Evolutionary conservation across 2,329 filamentous ascomycete species (phyloP), one percentile per base, ranked within the genome.

Genomic region (Lecanosticta acicola): DNA sequence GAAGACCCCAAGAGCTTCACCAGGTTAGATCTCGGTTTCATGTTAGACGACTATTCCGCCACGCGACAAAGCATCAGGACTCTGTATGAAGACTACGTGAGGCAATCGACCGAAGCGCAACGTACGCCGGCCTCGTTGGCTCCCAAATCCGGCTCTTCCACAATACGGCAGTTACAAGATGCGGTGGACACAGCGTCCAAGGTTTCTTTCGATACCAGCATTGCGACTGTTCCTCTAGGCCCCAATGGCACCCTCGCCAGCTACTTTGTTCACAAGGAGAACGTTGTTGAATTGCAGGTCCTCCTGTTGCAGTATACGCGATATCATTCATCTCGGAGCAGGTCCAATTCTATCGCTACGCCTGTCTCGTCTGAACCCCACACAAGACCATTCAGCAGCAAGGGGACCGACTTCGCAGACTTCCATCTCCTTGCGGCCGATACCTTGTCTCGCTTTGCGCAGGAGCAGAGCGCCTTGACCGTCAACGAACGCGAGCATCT

Each of bases 1-100:
- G 71, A 72, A 40, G 73, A 80, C 44, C 81, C 80, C 3, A 84
- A 83, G 65, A 86, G 83, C 66, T 88, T 91, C 60, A 84, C 83
- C 5, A 76, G 76, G 41, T 74, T 80, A 53, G 80, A 88, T 62
- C 79, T 87, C 50, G 70, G 69, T 32, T 68, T 71, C 32, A 59
- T 75, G 13, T 62, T 77, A 33, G 68, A 72, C 49, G 67, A 72
- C 51, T 77, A 73, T 57, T 71, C 72, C 34, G 64, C 69, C 35
- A 67, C 71, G 26, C 63, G 76, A 36, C 67, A 69, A 43, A 64
- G 64, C 33, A 65, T 75, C 24, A 65, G 73, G 45, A 64, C 66
- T 8, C 60, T 71, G 7, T 74, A 73, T 52, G 67, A 71, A 34
- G 58, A 51, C 37, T 56, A 63, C 14, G 55, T 62, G 32, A 48